These are phyloP conservation scores for Penicillium arizonense DNA, from an alignment of 495 filamentous ascomycete genomes.

Conservation along the genomic window DNA sequence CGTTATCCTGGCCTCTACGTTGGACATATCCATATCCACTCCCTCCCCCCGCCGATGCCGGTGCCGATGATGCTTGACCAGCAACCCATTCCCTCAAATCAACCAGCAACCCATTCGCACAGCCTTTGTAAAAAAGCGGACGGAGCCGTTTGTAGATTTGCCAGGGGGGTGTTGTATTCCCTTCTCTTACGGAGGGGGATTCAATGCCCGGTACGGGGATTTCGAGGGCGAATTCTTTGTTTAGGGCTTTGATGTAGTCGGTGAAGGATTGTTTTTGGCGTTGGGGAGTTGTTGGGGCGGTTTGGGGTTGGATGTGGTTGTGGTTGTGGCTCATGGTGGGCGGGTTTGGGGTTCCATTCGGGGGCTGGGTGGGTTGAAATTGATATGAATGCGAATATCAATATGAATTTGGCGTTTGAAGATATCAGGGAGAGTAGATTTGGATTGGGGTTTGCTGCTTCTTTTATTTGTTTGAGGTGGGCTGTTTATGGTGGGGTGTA, in stretches of 20 bases:
- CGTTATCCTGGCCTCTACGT: not conserved
- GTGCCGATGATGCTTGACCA: not conserved
- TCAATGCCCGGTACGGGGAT: slow-evolving; percentile 1
- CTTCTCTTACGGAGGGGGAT: not conserved
- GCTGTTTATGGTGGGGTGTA: too few relatives aligned
- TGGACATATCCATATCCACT: not conserved
- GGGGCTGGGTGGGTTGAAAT: too few relatives aligned
- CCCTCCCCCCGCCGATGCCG: not conserved
- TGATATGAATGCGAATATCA: too few relatives aligned
- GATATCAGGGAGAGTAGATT: too few relatives aligned
- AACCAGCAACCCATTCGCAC: too few relatives aligned
- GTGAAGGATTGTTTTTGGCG: not conserved
- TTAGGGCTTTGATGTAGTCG: not conserved
- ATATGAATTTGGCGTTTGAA: too few relatives aligned
- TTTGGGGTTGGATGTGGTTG: not conserved
- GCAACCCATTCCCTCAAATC: too few relatives aligned
- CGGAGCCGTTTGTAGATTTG: slow-evolving; percentile 4
- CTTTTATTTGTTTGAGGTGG: too few relatives aligned
- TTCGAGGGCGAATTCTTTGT: not conserved
- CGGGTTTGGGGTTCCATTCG: not conserved
- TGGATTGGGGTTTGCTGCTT: too few relatives aligned
- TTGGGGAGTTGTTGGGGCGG: not conserved
- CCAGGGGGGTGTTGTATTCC: not conserved
- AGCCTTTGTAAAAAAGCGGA: slow-evolving; percentile 2
- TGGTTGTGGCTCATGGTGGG: not conserved